Conservation (phyloP, 177 flowering plant species). For the Vitis hybrid region DNA sequence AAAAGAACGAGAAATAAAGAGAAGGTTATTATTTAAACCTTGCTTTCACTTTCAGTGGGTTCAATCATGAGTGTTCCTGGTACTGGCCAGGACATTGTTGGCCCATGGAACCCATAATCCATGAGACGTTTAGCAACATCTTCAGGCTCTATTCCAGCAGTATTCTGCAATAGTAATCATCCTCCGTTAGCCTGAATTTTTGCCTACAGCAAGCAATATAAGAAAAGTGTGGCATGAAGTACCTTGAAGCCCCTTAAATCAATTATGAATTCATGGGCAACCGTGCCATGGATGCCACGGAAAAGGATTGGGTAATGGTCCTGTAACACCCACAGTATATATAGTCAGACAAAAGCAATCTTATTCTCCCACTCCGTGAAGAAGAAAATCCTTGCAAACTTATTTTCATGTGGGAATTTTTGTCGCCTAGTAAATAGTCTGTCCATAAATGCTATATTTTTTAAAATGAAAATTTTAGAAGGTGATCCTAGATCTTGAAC, state of each 20-base stretch:
- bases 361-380: no score
- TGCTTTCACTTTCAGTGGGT: slow-evolving; percentile 99
- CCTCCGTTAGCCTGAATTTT: background rate
- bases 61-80: slow-evolving; percentile 99
- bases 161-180: slow-evolving; percentile 40
- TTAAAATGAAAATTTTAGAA: no score
- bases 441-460: no score
- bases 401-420: no score
- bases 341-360: no score
- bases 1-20: background rate
- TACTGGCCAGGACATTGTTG: slow-evolving; percentile 99
- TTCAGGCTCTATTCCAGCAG: slow-evolving; percentile 97
- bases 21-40: slow-evolving; percentile 39
- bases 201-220: background rate
- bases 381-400: no score
- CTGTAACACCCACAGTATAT: no score
- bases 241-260: slow-evolving; percentile 98
- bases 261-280: slow-evolving; percentile 92
- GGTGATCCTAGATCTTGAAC: no score
- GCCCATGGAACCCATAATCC: slow-evolving; percentile 97
- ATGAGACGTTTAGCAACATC: slow-evolving; percentile 98
- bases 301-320: slow-evolving; percentile 84
- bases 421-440: no score
- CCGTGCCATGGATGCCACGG: slow-evolving; percentile 98
- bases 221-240: background rate